Percentiles rank a stretch among this genome's conserved stretches.
These are phyloP conservation scores for Pouteria campechiana DNA, from an alignment of 179 eudicot genomes.

Conservation along the genomic window DNA sequence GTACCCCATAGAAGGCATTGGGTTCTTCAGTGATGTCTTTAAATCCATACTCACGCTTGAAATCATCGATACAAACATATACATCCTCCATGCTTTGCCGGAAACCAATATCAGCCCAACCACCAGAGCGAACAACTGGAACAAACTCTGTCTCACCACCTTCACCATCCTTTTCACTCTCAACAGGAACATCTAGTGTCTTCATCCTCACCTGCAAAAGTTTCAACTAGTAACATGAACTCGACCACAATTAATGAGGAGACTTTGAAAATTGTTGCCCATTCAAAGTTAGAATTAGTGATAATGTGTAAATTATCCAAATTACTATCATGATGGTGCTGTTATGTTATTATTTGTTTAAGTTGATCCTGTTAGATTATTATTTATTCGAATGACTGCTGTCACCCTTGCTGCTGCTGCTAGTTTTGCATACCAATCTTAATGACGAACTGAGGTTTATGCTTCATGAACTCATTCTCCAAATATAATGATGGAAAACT, in stretches of 20 bases:
- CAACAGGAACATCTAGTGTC: constrained; percentile 29
- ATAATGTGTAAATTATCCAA: too few species aligned
- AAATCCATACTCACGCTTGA: constrained; percentile 38
- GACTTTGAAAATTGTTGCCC: background rate
- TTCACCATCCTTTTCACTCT: constrained; percentile 18
- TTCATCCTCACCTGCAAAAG: constrained; percentile 40
- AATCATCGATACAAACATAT: constrained; percentile 63
- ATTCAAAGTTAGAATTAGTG: too few species aligned
- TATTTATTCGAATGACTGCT: too few species aligned
- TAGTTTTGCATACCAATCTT: too few species aligned
- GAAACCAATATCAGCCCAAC: constrained; percentile 80
- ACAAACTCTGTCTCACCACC: constrained; percentile 27
- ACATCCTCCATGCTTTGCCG: constrained; percentile 92
- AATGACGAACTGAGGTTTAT: too few species aligned
- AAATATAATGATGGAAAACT: too few species aligned
- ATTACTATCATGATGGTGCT: too few species aligned
- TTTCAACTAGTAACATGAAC: constrained; percentile 18
- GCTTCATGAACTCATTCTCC: too few species aligned
- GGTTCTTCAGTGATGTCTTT: constrained; percentile 35
- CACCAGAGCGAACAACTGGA: constrained; percentile 84
- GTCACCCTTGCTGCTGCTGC: too few species aligned
- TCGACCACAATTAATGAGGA: constrained; percentile 1
- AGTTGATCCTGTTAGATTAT: too few species aligned
- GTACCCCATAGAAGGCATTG: constrained; percentile 85
- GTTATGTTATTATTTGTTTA: too few species aligned